Evolutionary conservation across 2,329 filamentous ascomycete genomes (phyloP).

Genomic region (Aspergillus ochraceus): DNA sequence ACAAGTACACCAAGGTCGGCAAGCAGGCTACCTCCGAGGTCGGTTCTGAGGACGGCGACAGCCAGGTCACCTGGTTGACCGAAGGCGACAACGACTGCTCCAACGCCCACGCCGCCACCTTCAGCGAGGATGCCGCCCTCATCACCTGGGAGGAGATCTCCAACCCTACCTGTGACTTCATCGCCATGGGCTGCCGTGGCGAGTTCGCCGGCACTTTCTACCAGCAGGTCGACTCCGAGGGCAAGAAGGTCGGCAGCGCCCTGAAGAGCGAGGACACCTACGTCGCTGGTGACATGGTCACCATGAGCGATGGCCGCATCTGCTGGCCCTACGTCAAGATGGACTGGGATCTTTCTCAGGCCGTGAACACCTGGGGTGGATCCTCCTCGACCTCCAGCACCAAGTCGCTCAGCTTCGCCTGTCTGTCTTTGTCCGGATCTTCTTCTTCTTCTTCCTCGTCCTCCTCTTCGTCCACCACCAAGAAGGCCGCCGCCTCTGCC

Average conservation of each 20-base stretch:
- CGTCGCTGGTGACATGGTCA: slow-evolving; percentile 64
- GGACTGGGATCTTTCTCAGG: slow-evolving; percentile 42
- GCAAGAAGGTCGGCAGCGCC: slow-evolving; percentile 53
- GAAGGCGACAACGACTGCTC: slow-evolving; percentile 54
- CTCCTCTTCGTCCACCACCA: not conserved
- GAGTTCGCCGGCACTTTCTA: slow-evolving; percentile 60
- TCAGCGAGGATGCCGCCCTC: slow-evolving; percentile 54
- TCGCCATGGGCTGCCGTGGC: slow-evolving; percentile 62
- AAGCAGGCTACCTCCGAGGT: slow-evolving; percentile 56
- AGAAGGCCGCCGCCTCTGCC: not conserved
- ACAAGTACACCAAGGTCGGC: slow-evolving; percentile 59
- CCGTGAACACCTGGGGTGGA: slow-evolving; percentile 15
- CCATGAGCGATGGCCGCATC: slow-evolving; percentile 56
- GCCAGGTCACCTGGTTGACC: slow-evolving; percentile 62
- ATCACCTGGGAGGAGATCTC: slow-evolving; percentile 64
- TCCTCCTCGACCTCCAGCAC: slow-evolving; percentile 5
- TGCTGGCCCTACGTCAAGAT: slow-evolving; percentile 52
- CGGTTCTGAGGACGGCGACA: slow-evolving; percentile 55
- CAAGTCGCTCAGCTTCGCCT: slow-evolving; percentile 27
- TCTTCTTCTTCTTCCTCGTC: not conserved
- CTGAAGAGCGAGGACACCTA: slow-evolving; percentile 55
- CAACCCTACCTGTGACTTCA: slow-evolving; percentile 54
- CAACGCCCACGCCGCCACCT: slow-evolving; percentile 60
- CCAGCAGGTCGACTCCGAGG: slow-evolving; percentile 56
- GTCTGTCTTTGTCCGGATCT: slow-evolving; percentile 11